phyloP scores from a whole-genome alignment of 2,329 filamentous ascomycete genomes.

The Ophiostoma quercus region DNA sequence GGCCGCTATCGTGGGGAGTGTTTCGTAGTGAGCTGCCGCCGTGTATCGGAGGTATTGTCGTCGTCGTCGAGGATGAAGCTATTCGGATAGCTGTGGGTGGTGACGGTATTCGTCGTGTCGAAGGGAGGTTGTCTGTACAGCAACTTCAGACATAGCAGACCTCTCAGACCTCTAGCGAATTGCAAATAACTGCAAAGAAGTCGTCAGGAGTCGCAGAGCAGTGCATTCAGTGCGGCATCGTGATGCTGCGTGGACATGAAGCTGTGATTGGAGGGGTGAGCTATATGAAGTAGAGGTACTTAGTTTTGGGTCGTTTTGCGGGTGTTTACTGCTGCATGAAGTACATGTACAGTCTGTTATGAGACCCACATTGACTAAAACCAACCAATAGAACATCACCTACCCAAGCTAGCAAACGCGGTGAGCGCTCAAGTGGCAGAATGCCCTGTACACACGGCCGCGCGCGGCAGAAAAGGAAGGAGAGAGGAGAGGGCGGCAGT shows the following conservation, averaged over 20 bases:
- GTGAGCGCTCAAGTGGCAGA: conserved; percentile 2
- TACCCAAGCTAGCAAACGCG: neutral
- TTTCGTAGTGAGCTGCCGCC: neutral
- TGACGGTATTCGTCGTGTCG: neutral
- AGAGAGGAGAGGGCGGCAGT: conserved; percentile 5
- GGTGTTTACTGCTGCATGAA: neutral
- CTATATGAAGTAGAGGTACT: neutral
- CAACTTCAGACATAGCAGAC: neutral
- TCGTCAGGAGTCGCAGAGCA: neutral
- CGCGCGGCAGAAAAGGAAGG: conserved; percentile 9
- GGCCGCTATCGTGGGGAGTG: neutral
- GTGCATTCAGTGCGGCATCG: neutral
- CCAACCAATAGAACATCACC: neutral
- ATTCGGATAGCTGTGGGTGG: neutral
- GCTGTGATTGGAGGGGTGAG: conserved; percentile 20
- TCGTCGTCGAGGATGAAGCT: neutral
- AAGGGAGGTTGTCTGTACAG: neutral
- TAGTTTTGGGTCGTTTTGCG: neutral
- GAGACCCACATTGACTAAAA: neutral
- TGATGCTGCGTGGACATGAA: conserved; percentile 6
- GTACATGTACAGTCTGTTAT: neutral
- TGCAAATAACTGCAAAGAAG: neutral
- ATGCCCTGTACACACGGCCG: neutral
- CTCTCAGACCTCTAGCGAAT: neutral
- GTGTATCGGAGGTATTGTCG: neutral